Evolutionary conservation across 495 filamentous ascomycete species (phyloP).

Genomic region (Recurvomyces mirabilis): DNA sequence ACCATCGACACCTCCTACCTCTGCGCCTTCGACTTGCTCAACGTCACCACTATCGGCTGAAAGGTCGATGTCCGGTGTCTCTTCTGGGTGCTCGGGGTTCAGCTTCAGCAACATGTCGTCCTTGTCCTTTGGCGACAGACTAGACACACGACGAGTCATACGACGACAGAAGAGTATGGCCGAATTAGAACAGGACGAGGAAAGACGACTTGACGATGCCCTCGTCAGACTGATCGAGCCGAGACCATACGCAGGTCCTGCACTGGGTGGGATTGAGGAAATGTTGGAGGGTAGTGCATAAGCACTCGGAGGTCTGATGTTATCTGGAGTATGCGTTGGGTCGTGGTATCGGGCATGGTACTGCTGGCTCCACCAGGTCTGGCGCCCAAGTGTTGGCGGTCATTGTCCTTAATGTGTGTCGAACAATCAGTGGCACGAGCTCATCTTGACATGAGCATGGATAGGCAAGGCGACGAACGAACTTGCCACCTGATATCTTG

Average conservation of each 20-base stretch:
- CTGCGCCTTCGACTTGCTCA: conserved; percentile 11
- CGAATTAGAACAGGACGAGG: conserved; percentile 30
- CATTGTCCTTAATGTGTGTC: too few relatives aligned
- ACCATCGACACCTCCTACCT: conserved; percentile 12
- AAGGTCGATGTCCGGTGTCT: conserved; percentile 2
- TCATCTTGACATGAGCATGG: too few relatives aligned
- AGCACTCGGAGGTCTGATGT: too few relatives aligned
- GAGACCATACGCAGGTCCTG: conserved; percentile 17
- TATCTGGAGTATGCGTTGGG: too few relatives aligned
- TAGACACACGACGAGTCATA: conserved; percentile 18
- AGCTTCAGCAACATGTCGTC: conserved; percentile 16
- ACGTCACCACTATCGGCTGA: conserved; percentile 11
- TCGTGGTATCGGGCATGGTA: too few relatives aligned
- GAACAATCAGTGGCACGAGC: too few relatives aligned
- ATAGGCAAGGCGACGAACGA: too few relatives aligned
- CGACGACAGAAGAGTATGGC: conserved; percentile 26
- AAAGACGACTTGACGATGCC: conserved; percentile 23
- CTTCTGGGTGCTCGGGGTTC: conserved; percentile 18
- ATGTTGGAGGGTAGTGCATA: conserved; percentile 29
- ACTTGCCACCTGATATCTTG: too few relatives aligned
- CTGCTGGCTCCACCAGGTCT: too few relatives aligned
- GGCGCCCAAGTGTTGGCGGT: too few relatives aligned
- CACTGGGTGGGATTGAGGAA: conserved; percentile 29
- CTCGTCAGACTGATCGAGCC: conserved; percentile 29
- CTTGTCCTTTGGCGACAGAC: conserved; percentile 2